Conservation (phyloP, 805 yeast species). For the Sungouiella thailandica region DNA sequence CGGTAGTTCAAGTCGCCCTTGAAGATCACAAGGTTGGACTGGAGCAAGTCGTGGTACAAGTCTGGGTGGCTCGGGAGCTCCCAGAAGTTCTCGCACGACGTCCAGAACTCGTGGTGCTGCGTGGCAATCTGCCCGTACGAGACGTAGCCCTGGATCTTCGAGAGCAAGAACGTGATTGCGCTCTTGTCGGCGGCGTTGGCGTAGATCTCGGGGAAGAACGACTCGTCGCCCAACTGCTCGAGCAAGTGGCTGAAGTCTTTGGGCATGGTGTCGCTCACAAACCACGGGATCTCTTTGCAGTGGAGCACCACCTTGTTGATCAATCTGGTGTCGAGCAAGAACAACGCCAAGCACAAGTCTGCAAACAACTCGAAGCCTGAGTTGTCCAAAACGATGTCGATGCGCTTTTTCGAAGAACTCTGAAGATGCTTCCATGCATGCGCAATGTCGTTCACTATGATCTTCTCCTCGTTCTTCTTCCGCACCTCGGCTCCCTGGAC, state of each 20-base stretch:
- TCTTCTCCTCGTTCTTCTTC: slow-evolving; percentile 72
- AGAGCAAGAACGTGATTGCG: slow-evolving; percentile 19
- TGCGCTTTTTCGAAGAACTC: slow-evolving; percentile 36
- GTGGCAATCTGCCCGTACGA: slow-evolving; percentile 18
- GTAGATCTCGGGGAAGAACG: slow-evolving; percentile 44
- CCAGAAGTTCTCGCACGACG: slow-evolving; percentile 74
- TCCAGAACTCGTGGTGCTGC: slow-evolving; percentile 77
- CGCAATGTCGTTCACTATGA: slow-evolving; percentile 70
- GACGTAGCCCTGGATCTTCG: slow-evolving; percentile 18
- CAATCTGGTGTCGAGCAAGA: slow-evolving; percentile 59
- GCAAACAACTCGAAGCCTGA: slow-evolving; percentile 94
- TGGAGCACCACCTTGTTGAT: slow-evolving; percentile 67
- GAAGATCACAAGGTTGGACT: slow-evolving; percentile 70
- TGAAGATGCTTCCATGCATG: slow-evolving; percentile 55
- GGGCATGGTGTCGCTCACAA: slow-evolving; percentile 92
- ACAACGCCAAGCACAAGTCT: slow-evolving; percentile 51
- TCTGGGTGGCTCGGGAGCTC: slow-evolving; percentile 59
- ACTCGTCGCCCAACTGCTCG: slow-evolving; percentile 47
- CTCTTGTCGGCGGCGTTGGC: slow-evolving; percentile 13
- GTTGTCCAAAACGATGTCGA: slow-evolving; percentile 86
- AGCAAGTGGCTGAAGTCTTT: slow-evolving; percentile 65
- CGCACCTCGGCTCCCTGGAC: slow-evolving; percentile 89
- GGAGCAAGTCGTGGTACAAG: slow-evolving; percentile 54
- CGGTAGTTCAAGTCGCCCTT: slow-evolving; percentile 97
- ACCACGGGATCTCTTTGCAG: slow-evolving; percentile 92